Evolutionary conservation across 2,329 filamentous ascomycete genomes (phyloP).

Genomic region (Penicillium sp.): DNA sequence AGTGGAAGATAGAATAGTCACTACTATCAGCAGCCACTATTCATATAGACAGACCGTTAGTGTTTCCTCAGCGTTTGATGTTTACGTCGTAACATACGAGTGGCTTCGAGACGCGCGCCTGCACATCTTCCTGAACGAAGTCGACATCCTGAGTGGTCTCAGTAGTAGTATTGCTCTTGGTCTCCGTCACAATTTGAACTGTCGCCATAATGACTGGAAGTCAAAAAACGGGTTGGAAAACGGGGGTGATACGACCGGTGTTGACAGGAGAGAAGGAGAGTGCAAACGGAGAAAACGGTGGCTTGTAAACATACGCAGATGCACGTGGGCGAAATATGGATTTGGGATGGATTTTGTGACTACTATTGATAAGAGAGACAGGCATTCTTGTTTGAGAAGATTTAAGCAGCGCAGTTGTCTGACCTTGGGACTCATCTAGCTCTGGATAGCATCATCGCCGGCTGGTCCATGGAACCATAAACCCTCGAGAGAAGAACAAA

Average conservation of each 20-base stretch:
- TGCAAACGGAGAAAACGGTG: not conserved
- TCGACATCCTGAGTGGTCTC: slow-evolving; percentile 8
- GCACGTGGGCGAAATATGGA: too few relatives aligned
- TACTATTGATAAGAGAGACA: not conserved
- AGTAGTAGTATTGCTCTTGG: not conserved
- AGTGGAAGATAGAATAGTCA: slow-evolving; percentile 39
- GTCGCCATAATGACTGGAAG: not conserved
- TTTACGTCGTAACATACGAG: slow-evolving; percentile 5
- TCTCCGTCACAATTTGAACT: not conserved
- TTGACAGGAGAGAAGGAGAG: not conserved
- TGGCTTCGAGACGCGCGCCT: slow-evolving; percentile 7
- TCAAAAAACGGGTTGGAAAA: not conserved
- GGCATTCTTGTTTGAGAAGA: too few relatives aligned
- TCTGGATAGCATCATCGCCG: too few relatives aligned
- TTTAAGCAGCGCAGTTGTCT: too few relatives aligned
- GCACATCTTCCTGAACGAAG: slow-evolving; percentile 9
- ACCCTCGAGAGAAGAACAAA: too few relatives aligned
- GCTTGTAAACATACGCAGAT: not conserved
- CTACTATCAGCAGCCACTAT: slow-evolving; percentile 20
- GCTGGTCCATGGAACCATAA: too few relatives aligned
- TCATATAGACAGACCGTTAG: not conserved
- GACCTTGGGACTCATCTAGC: too few relatives aligned
- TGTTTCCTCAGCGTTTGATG: not conserved
- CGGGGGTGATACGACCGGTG: not conserved
- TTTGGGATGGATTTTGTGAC: too few relatives aligned